These are phyloP conservation scores for Albugo laibachii DNA, from an alignment of 352 stramenopile genomes.

Conservation along the genomic window DNA sequence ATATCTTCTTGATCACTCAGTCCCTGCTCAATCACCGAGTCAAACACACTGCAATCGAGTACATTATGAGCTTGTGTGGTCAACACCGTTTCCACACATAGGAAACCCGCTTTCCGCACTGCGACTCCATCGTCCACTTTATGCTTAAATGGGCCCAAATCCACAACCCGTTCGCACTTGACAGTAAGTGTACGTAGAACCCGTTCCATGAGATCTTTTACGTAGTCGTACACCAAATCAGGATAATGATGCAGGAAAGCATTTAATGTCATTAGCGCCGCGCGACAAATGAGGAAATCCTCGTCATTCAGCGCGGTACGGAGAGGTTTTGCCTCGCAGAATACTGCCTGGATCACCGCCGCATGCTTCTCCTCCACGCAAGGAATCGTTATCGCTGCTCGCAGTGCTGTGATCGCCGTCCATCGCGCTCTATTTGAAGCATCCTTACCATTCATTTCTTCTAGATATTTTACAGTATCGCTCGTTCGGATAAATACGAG, in stretches of 20 bases:
- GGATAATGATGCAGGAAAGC: conserved; percentile 90
- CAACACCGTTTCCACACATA: conserved; percentile 80
- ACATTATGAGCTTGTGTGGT: conserved; percentile 11
- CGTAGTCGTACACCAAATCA: conserved; percentile 43
- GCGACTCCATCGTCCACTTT: conserved; percentile 85
- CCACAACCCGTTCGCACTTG: conserved; percentile 91
- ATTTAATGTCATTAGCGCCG: conserved; percentile 91
- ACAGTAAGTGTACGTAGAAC: conserved; percentile 59
- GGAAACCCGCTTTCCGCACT: conserved; percentile 82
- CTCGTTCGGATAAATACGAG: conserved; percentile 81
- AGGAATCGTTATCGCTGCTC: conserved; percentile 36
- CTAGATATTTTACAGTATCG: conserved; percentile 80
- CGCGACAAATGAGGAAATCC: conserved; percentile 88
- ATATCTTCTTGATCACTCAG: conserved; percentile 91
- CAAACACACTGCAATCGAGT: conserved; percentile 79
- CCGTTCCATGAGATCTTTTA: conserved; percentile 65
- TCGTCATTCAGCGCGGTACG: conserved; percentile 87
- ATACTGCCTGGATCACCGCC: conserved; percentile 10
- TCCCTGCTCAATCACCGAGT: conserved; percentile 75
- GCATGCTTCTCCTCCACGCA: conserved; percentile 5
- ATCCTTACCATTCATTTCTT: conserved; percentile 41
- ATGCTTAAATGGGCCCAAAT: conserved; percentile 98
- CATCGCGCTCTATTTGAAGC: conserved; percentile 42
- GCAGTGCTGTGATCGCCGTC: conserved; percentile 87
- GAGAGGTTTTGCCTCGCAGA: conserved; percentile 31